phyloP scores from a whole-genome alignment of 495 filamentous ascomycete genomes.

The Xylaria flabelliformis region DNA sequence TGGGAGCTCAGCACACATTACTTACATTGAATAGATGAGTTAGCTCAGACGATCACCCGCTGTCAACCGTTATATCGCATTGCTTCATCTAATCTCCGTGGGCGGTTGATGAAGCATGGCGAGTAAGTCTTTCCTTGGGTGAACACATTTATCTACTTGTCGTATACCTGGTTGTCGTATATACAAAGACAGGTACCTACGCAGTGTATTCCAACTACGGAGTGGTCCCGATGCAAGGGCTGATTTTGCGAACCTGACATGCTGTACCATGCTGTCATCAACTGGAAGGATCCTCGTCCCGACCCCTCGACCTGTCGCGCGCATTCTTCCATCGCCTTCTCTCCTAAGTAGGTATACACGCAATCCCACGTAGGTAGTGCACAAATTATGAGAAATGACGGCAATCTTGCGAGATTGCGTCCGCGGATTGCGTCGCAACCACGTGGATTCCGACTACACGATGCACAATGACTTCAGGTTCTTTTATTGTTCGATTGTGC shows the following conservation, averaged over 20 bases:
- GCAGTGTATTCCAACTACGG: slow-evolving; percentile 6
- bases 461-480: slow-evolving; percentile 18
- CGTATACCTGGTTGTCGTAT: background rate
- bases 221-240: slow-evolving; percentile 15
- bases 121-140: background rate
- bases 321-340: background rate
- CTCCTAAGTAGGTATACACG: background rate
- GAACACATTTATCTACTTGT: too few relatives aligned
- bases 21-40: background rate
- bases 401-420: slow-evolving; percentile 11
- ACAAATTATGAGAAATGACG: background rate
- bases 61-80: background rate
- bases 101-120: slow-evolving; percentile 16
- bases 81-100: slow-evolving; percentile 6
- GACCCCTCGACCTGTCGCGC: background rate
- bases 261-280: slow-evolving; percentile 17
- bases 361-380: background rate
- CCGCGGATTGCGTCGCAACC: slow-evolving; percentile 6
- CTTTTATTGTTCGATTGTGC: background rate
- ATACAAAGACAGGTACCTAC: background rate
- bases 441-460: slow-evolving; percentile 7
- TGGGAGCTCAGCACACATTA: background rate
- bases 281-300: slow-evolving; percentile 5
- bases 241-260: slow-evolving; percentile 14
- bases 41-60: slow-evolving; percentile 20